Conservation (phyloP, 495 filamentous ascomycete species). For the Bacidia rubella region DNA sequence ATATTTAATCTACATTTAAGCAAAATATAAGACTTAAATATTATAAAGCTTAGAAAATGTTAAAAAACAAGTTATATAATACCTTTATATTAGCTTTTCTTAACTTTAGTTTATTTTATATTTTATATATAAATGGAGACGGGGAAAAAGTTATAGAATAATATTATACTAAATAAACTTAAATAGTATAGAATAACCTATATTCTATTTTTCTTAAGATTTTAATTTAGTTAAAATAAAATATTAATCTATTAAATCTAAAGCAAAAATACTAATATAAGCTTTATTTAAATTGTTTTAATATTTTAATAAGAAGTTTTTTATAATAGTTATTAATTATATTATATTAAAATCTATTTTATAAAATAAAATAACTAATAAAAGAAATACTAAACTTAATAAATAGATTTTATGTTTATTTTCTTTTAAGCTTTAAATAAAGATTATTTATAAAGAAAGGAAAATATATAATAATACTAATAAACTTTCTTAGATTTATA, state of each 20-base stretch:
- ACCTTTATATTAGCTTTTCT: not conserved
- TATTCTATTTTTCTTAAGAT: not conserved
- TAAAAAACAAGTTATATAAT: not conserved
- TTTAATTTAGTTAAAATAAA: not conserved
- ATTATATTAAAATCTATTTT: not conserved
- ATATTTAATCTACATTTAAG: no score
- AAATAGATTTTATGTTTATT: not conserved
- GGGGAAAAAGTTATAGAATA: not conserved
- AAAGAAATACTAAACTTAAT: not conserved
- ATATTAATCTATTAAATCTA: not conserved
- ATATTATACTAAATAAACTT: not conserved
- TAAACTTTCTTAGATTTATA: not conserved
- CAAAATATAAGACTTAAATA: not conserved
- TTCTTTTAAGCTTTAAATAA: not conserved
- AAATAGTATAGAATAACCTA: not conserved
- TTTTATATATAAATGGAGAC: not conserved
- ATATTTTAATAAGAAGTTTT: not conserved
- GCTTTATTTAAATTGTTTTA: not conserved
- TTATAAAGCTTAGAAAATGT: not conserved
- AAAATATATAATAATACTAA: slow-evolving; percentile 1
- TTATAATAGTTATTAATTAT: slow-evolving; percentile 6
- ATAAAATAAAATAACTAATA: not conserved
- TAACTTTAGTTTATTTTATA: not conserved
- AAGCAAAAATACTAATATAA: not conserved
- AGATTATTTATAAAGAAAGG: not conserved